A percentile compares a stretch with the other conserved stretches of the same genome.
Evolutionary conservation across 2,329 filamentous ascomycete genomes (phyloP).

Genomic region (Colletotrichum sp.): DNA sequence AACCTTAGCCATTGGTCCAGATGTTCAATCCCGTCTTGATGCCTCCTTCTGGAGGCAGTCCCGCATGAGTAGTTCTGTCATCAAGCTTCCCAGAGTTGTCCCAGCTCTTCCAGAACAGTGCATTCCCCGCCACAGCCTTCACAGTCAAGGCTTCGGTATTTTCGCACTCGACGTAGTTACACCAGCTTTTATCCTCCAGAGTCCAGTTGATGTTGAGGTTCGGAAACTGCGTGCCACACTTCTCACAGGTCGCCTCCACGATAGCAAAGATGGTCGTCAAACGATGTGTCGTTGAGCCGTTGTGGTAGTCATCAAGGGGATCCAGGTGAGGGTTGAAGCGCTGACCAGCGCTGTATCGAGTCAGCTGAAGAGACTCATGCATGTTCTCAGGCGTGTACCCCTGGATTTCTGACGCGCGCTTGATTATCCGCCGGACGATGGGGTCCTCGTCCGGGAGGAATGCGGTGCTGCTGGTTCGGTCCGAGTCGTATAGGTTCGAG

Average conservation of each 20-base stretch:
- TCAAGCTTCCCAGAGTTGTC: background rate
- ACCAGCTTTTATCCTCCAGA: background rate
- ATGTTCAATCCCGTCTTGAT: conserved; percentile 2
- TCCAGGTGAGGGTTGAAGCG: background rate
- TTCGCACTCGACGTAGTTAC: background rate
- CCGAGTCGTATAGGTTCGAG: background rate
- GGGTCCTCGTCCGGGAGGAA: background rate
- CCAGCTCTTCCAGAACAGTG: background rate
- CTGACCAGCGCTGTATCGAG: background rate
- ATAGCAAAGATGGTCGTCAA: background rate
- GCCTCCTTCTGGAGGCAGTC: background rate
- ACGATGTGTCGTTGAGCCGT: background rate
- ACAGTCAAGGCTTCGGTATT: background rate
- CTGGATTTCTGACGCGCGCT: background rate
- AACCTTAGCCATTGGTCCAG: background rate
- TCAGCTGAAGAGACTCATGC: background rate
- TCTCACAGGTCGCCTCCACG: background rate
- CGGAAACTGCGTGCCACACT: background rate
- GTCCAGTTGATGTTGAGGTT: background rate
- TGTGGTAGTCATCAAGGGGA: background rate
- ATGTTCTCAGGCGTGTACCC: background rate
- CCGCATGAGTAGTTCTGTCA: background rate
- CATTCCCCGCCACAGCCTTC: background rate
- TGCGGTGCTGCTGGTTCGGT: background rate
- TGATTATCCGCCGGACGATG: background rate